Base-by-base conservation (phyloP, 352 stramenopile species). In the Thraustotheca clavata region DNA sequence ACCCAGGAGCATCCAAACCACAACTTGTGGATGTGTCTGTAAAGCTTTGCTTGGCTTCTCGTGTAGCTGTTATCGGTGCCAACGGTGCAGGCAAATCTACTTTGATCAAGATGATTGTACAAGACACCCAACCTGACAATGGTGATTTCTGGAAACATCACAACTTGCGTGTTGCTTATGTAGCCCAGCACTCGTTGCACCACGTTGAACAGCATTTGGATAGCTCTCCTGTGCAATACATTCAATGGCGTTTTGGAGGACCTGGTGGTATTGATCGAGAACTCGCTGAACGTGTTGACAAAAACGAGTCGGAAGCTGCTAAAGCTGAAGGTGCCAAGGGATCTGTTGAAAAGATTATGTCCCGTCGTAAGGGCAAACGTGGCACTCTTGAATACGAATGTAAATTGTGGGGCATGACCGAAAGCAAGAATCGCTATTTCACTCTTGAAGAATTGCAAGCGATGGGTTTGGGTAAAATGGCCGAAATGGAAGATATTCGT, bases 61-160 rank as follows among this genome's bases (percentile, higher is more conserved):
- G 96, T 75, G 89, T 99, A 33, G 96, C 94, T 22, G 97, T 96
- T 63, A 96, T 99, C 47, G 95, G 96, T 66, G 89, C 91, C 43
- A 99, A 99, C 70, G 96, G 96, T 62, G 96, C 95, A 35, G 96
- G 96, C 66, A 99, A 99, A 76, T 98, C 89, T 61, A 98, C 96
- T 54, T 94, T 98, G 70, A 98, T 99, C 75, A 99, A 99, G 87
- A 88, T 98, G 74, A 65, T 88, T 32, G 75, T 86, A 38, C 76
- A 86, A 67, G 79, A 91, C 76, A 95, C 73, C 60, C 85, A 71
- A 54, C 96, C 69, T 49, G 77, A 74, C 79, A 77, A 1, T 70
- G 79, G 71, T 71, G 87, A 75, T 62, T 80, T 76, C 73, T 96
- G 73, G 86, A 93, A 77, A 71, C 79, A 94, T 77, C 68, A 95